phyloP scores from a whole-genome alignment of 2,329 filamentous ascomycete genomes.

The Pseudocercospora cruenta region DNA sequence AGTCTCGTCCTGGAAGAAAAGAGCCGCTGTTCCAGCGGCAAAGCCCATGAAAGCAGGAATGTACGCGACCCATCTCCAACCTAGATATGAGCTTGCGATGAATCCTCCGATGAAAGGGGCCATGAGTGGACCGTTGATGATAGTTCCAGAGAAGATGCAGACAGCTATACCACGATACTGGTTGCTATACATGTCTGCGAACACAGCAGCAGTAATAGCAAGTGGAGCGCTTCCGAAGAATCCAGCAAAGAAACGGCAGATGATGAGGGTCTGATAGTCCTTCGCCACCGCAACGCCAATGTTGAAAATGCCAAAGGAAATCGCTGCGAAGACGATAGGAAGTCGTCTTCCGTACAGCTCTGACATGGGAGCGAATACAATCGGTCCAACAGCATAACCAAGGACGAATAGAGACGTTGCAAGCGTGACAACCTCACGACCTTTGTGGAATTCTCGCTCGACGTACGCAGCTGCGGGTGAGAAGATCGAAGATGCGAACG shows the following conservation, averaged over 20 bases:
- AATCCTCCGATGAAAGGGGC: slow-evolving; percentile 48
- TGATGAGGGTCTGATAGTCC: slow-evolving; percentile 40
- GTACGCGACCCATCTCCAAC: slow-evolving; percentile 51
- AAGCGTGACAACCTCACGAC: slow-evolving; percentile 50
- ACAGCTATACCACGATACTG: slow-evolving; percentile 45
- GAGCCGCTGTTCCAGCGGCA: slow-evolving; percentile 30
- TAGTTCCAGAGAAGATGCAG: slow-evolving; percentile 43
- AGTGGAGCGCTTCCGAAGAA: slow-evolving; percentile 51
- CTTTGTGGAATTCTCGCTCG: slow-evolving; percentile 47
- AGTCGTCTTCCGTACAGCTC: slow-evolving; percentile 52
- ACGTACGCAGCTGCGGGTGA: slow-evolving; percentile 50
- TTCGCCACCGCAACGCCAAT: slow-evolving; percentile 50
- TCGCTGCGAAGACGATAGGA: slow-evolving; percentile 49
- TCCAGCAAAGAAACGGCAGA: slow-evolving; percentile 37
- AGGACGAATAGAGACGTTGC: slow-evolving; percentile 47
- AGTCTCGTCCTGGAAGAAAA: slow-evolving; percentile 46
- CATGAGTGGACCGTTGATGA: slow-evolving; percentile 46
- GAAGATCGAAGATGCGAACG: slow-evolving; percentile 64
- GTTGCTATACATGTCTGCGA: slow-evolving; percentile 49
- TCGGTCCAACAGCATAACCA: slow-evolving; percentile 33
- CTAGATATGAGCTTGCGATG: slow-evolving; percentile 44
- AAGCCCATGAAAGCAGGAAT: slow-evolving; percentile 49
- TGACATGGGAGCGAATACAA: slow-evolving; percentile 48
- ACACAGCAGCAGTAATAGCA: slow-evolving; percentile 47
- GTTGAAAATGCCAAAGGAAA: slow-evolving; percentile 51